Conservation (phyloP, 139 green algal genomes). For the Mychonastes homosphaera region DNA sequence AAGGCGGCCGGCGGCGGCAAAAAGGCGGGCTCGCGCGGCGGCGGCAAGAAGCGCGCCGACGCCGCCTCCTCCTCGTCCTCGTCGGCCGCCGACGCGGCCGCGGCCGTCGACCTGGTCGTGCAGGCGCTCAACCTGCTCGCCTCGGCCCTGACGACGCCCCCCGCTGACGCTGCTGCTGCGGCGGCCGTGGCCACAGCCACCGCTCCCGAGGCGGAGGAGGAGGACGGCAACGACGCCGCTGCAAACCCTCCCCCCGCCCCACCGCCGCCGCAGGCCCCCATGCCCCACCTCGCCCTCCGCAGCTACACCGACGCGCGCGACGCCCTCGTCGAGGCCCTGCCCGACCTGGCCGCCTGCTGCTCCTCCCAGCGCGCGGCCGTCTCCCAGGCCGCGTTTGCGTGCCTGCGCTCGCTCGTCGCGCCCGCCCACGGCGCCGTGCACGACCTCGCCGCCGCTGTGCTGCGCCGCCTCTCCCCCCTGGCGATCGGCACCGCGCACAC, state of each 20-base stretch:
- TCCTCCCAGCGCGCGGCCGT: too few species aligned
- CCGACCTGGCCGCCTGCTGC: conserved; percentile 6
- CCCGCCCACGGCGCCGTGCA: conserved; percentile 28
- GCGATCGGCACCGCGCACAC: conserved; percentile 25
- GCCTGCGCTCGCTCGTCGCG: conserved; percentile 30
- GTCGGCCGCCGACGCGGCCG: conserved; percentile 3
- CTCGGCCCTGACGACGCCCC: too few species aligned
- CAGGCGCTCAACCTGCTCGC: conserved; percentile 30
- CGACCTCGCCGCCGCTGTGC: conserved; percentile 24
- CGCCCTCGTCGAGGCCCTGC: conserved; percentile 5
- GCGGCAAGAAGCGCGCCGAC: too few species aligned
- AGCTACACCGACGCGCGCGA: conserved; percentile 19
- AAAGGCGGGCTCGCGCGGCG: too few species aligned
- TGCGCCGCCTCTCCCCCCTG: conserved; percentile 30
- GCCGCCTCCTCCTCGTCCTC: not conserved
- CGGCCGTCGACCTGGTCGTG: conserved; percentile 14
- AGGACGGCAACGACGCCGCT: too few species aligned
- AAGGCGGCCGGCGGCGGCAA: too few species aligned
- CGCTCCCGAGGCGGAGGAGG: too few species aligned
- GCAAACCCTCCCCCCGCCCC: too few species aligned
- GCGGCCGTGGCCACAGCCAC: too few species aligned
- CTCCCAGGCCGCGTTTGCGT: conserved; percentile 17
- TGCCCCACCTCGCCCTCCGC: conserved; percentile 11
- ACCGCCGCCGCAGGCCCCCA: too few species aligned
- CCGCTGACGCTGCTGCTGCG: too few species aligned